These are phyloP conservation scores for Albugo candida DNA, from an alignment of 352 stramenopile species.

Conservation along the genomic window DNA sequence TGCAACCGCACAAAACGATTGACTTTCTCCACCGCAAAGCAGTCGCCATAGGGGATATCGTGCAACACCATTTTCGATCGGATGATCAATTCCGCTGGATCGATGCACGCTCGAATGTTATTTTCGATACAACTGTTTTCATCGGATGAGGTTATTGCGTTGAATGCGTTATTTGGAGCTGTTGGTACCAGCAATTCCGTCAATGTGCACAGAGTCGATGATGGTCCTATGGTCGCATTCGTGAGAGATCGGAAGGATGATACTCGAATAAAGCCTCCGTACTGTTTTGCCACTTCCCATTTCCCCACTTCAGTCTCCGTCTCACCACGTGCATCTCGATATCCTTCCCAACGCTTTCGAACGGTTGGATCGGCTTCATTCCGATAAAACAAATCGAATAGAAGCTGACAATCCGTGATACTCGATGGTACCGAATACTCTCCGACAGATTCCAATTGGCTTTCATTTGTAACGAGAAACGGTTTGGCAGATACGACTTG, in stretches of 20 bases:
- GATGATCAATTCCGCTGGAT: conserved; percentile 31
- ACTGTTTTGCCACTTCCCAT: conserved; percentile 40
- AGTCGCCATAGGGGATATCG: conserved; percentile 76
- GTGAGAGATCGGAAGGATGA: conserved; percentile 52
- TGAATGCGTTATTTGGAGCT: conserved; percentile 1
- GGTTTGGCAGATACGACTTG: conserved; percentile 4
- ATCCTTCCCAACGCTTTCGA: conserved; percentile 23
- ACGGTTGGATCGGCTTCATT: conserved; percentile 13
- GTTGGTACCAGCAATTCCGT: conserved; percentile 27
- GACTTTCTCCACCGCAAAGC: conserved; percentile 62
- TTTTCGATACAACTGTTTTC: conserved; percentile 16
- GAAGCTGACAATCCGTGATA: conserved; percentile 25
- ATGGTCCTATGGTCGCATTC: conserved; percentile 63
- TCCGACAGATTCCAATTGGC: conserved; percentile 42
- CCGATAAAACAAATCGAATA: conserved; percentile 50
- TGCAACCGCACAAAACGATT: conserved; percentile 25
- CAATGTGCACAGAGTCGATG: conserved; percentile 65
- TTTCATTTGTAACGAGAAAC: conserved; percentile 47
- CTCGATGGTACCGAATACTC: conserved; percentile 41
- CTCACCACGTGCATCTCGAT: conserved; percentile 54
- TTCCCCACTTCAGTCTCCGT: conserved; percentile 47
- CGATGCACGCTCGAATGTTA: conserved; percentile 5
- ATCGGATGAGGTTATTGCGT: background rate
- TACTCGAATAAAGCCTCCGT: conserved; percentile 40
- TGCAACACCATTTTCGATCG: conserved; percentile 46